Evolutionary conservation across 2,329 filamentous ascomycete genomes (phyloP).

Genomic region (Penicillium sp.): DNA sequence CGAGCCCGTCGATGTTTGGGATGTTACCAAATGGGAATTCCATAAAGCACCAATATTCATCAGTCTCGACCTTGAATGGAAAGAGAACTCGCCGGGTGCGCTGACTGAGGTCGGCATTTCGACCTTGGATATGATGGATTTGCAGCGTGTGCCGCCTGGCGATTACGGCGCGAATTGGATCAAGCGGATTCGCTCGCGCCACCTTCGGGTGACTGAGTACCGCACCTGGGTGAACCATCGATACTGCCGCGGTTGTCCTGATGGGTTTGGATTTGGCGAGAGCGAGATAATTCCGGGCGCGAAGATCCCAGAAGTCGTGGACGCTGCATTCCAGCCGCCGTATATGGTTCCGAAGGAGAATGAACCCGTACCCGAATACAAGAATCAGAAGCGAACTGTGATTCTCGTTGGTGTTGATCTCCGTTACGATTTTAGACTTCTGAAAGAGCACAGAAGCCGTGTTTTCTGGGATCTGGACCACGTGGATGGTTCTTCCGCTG

Average conservation of each 20-base stretch:
- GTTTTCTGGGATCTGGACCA: slow-evolving; percentile 19
- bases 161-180: slow-evolving; percentile 63
- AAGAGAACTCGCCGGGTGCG: slow-evolving; percentile 61
- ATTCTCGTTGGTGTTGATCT: slow-evolving; percentile 78
- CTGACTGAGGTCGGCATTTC: slow-evolving; percentile 87
- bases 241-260: slow-evolving; percentile 70
- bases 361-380: slow-evolving; percentile 10
- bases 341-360: slow-evolving; percentile 27
- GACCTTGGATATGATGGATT: slow-evolving; percentile 66
- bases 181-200: slow-evolving; percentile 61
- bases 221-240: slow-evolving; percentile 61
- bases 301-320: slow-evolving; percentile 47
- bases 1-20: slow-evolving; percentile 45
- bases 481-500: slow-evolving; percentile 22
- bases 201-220: slow-evolving; percentile 73
- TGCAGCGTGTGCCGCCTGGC: slow-evolving; percentile 58
- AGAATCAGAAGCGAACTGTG: slow-evolving; percentile 51
- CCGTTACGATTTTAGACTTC: slow-evolving; percentile 63
- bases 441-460: slow-evolving; percentile 63
- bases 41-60: slow-evolving; percentile 65
- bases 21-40: slow-evolving; percentile 41
- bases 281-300: slow-evolving; percentile 54
- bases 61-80: slow-evolving; percentile 77
- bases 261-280: slow-evolving; percentile 67
- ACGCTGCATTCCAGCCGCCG: slow-evolving; percentile 55